Evolutionary conservation across 192 early-diverging fungal genomes (phyloP), one percentile per base, ranked within the genome.

Genomic region (Allomyces macrogynus): DNA sequence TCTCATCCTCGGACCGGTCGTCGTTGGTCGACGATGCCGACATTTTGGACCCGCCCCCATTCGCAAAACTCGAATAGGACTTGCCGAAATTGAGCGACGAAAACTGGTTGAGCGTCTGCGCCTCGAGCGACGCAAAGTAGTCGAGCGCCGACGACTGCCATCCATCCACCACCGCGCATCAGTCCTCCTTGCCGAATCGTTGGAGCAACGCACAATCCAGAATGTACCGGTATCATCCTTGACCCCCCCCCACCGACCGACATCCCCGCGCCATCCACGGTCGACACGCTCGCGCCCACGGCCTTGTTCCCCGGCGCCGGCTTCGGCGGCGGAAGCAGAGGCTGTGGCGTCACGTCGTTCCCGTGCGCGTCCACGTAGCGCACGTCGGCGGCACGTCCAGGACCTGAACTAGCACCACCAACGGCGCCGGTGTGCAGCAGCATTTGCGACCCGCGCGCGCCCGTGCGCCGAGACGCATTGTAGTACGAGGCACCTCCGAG

Each of bases 331-430:
- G 68, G 62, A 68, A 70, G 61, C 26, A 79, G 67, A 18, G 78
- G 74, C 44, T 77, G 57, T 8, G 81, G 81, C 2, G 81, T 83
- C 14, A 82, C 81, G 66, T 83, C 81, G 57, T 81, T 77, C 22
- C 81, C 81, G 12, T 83, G 73, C 62, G 80, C 78, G 61, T 82
- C 81, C 14, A 74, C 62, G 7, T 78, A 72, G 62, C 66, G 71
- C 24, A 75, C 65, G 20, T 24, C 24, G 23, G 26, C 40, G 10
- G 26, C 32, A 16, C 25, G 25, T 27, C 26, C 26, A 1, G 26
- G 4, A 27, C 26, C 26, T 3, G 26, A 3, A 27, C 26, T 4
- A 27, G 26, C 2, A 27, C 26, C 26, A 4, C 26, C 26, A 27
- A 27, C 26, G 4, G 26, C 26, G 26, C 26, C 26, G 26, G 26